Evolutionary conservation across 495 filamentous ascomycete genomes (phyloP).

Genomic region (Penicillium ochrochloron): DNA sequence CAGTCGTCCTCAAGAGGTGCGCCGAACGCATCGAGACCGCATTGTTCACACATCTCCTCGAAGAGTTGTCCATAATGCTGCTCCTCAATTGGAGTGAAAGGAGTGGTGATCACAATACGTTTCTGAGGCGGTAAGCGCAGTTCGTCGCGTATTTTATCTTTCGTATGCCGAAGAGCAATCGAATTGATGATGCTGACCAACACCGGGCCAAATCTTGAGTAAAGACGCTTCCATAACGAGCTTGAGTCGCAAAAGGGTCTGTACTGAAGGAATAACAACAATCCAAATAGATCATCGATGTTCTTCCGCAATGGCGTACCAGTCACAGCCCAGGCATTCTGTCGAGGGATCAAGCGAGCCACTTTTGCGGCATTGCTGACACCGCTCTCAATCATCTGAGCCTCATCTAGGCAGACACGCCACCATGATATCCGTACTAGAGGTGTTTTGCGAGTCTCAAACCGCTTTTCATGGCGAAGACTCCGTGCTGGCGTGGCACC

Average conservation of each 20-base stretch:
- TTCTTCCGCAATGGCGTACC: slow-evolving; percentile 87
- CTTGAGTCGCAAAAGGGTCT: slow-evolving; percentile 69
- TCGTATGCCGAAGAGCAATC: slow-evolving; percentile 84
- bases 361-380: slow-evolving; percentile 82
- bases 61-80: slow-evolving; percentile 79
- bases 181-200: slow-evolving; percentile 68
- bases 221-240: slow-evolving; percentile 69
- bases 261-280: slow-evolving; percentile 79
- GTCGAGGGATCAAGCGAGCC: slow-evolving; percentile 75
- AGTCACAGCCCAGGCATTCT: slow-evolving; percentile 91
- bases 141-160: slow-evolving; percentile 76
- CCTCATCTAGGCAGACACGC: slow-evolving; percentile 92
- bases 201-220: slow-evolving; percentile 57
- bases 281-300: slow-evolving; percentile 67
- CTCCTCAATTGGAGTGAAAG: slow-evolving; percentile 86
- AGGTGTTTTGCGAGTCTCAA: slow-evolving; percentile 71
- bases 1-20: slow-evolving; percentile 61
- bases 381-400: slow-evolving; percentile 92
- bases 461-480: slow-evolving; percentile 68
- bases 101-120: slow-evolving; percentile 83
- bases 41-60: slow-evolving; percentile 70
- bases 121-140: slow-evolving; percentile 70
- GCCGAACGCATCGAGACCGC: slow-evolving; percentile 67
- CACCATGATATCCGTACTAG: slow-evolving; percentile 84
- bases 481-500: slow-evolving; percentile 64